These are phyloP conservation scores for Cyclotella cryptica DNA, from an alignment of 108 stramenopile species.

Conservation along the genomic window DNA sequence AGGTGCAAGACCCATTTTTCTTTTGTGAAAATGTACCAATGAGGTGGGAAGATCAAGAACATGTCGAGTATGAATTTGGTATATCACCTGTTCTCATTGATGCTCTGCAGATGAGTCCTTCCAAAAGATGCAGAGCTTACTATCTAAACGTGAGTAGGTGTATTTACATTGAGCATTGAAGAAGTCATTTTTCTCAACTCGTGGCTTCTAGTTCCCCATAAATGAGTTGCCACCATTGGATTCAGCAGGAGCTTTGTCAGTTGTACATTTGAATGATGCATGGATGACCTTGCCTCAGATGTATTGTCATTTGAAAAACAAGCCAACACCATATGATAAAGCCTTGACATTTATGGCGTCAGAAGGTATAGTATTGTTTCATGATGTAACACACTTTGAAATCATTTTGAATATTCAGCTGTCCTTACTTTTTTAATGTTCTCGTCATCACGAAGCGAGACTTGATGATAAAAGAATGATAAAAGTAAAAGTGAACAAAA, in stretches of 20 bases:
- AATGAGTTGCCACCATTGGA: constrained; percentile 1
- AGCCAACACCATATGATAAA: constrained; percentile 4
- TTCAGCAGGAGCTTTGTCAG: neutral
- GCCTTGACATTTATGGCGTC: constrained; percentile 13
- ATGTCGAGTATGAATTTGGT: neutral
- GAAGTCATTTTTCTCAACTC: neutral
- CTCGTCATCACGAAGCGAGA: neutral
- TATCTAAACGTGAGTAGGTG: constrained; percentile 8
- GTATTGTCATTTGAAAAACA: constrained; percentile 1
- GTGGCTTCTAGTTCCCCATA: neutral
- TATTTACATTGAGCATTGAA: neutral
- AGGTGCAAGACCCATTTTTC: neutral
- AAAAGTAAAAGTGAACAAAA: neutral
- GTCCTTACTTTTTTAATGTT: neutral
- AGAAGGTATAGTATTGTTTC: constrained; percentile 17
- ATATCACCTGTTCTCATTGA: constrained; percentile 12
- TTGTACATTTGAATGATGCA: neutral
- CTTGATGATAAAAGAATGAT: constrained; percentile 3
- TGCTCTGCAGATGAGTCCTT: constrained; percentile 6
- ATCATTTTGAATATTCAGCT: no score
- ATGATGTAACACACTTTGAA: no score
- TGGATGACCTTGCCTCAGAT: constrained; percentile 7
- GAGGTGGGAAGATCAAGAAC: constrained; percentile 3
- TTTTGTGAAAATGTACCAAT: constrained; percentile 9
- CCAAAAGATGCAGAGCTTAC: constrained; percentile 3